Evolutionary conservation across 2,329 filamentous ascomycete species (phyloP).

Genomic region (Madurella fahalii): DNA sequence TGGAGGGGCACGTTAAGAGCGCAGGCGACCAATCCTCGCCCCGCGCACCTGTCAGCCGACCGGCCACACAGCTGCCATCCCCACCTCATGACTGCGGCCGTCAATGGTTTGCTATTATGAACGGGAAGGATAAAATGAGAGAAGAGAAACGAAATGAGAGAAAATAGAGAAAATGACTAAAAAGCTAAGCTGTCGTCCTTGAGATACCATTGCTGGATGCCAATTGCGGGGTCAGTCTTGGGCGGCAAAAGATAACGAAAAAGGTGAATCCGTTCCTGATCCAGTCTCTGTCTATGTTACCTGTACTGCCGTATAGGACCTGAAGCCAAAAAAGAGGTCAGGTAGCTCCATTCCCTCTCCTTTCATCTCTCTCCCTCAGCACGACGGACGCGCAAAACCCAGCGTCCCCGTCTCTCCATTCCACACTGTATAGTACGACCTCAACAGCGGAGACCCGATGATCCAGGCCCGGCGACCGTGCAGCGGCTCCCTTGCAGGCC

Average conservation of each 20-base stretch:
- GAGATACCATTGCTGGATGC: no score
- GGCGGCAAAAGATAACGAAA: no score
- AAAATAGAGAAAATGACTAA: no score
- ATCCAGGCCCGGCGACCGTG: slow-evolving; percentile 28
- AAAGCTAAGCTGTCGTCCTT: no score
- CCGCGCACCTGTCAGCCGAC: slow-evolving; percentile 4
- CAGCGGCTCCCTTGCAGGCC: slow-evolving; percentile 17
- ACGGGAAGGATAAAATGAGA: no score
- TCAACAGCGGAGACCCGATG: slow-evolving; percentile 32
- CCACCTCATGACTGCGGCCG: background rate
- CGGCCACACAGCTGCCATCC: background rate
- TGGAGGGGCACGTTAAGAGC: background rate
- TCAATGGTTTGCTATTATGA: background rate
- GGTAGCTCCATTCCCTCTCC: background rate
- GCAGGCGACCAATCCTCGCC: slow-evolving; percentile 8
- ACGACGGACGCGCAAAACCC: slow-evolving; percentile 10
- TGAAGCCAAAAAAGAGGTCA: background rate
- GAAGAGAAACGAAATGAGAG: no score
- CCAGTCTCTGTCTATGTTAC: no score
- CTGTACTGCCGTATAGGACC: no score
- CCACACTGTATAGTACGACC: slow-evolving; percentile 37
- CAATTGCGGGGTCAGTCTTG: no score
- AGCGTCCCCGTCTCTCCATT: slow-evolving; percentile 25
- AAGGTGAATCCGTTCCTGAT: no score
- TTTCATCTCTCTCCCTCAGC: background rate